phyloP scores from a whole-genome alignment of 2,329 filamentous ascomycete species.

The Talaromyces sp. region DNA sequence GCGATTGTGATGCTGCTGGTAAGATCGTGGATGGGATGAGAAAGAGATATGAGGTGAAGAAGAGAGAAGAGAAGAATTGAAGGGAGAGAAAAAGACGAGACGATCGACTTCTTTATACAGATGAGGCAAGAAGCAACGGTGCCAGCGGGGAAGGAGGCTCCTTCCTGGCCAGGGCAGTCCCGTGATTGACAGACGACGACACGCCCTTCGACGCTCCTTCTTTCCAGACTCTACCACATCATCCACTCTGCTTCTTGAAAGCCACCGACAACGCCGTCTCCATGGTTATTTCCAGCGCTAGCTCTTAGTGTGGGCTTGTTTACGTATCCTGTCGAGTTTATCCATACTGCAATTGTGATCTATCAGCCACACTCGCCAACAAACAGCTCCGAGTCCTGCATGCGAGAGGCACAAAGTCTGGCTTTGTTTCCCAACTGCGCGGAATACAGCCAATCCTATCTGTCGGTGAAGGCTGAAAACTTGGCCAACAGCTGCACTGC shows the following conservation, averaged over 20 bases:
- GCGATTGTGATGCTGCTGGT: background rate
- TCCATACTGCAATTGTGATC: slow-evolving; percentile 3
- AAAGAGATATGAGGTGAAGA: background rate
- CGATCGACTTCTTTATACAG: background rate
- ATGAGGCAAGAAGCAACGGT: background rate
- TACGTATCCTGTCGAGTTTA: background rate
- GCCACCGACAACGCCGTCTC: background rate
- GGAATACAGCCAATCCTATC: background rate
- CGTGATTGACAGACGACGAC: background rate
- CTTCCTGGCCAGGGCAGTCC: slow-evolving; percentile 8
- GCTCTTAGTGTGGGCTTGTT: background rate
- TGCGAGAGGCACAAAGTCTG: background rate
- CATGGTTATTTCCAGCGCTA: background rate
- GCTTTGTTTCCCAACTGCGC: background rate
- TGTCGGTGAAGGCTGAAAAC: background rate
- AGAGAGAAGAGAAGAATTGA: background rate
- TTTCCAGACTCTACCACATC: background rate
- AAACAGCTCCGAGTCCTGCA: background rate
- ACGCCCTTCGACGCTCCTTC: background rate
- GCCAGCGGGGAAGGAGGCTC: slow-evolving; percentile 6
- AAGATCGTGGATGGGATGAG: background rate
- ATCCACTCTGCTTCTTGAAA: background rate
- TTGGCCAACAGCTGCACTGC: background rate
- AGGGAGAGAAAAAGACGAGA: background rate
- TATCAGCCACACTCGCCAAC: slow-evolving; percentile 14